Base-by-base conservation (phyloP, 2,329 filamentous ascomycete genomes). In the Scedosporium apiospermum region DNA sequence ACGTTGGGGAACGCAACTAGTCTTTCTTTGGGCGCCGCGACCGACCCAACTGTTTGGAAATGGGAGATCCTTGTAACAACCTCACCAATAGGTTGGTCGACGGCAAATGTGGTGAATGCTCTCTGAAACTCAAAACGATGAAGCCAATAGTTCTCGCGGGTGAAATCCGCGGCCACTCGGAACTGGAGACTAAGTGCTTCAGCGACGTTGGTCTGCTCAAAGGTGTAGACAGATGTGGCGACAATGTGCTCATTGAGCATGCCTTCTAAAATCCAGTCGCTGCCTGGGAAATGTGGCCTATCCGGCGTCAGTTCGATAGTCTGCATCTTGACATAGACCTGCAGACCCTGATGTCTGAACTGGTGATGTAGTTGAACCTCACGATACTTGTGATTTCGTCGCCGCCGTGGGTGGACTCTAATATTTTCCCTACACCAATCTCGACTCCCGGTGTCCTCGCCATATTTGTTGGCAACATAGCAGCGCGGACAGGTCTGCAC, bases 161-260 rank as follows among this genome's bases (percentile, higher is more conserved):
- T 26, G 21, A 53, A 53, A 12, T 62, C 49, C 2, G 61, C 34
- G 4, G 57, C 42, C 4, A 58, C 46, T 6, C 53, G 53, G 21
- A 62, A 62, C 3, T 34, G 46, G 12, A 62, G 7, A 18, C 34
- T 1, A 5, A 16, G 53, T 42, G 51, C 51, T 3, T 42, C 53
- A 12, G 34, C 44, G 9, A 64, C n/a, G 46, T 64, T 64, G 27
- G 58, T 55, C n/a, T 34, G 27, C 5, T 21, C 27, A 16, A 64
- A 62, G 42, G 34, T 41, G n/a, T 38, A 44, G n/a, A 63, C 34
- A 5, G 62, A 61, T 10, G 58, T 61, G 26, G 62, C 58, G 26
- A 61, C 59, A 14, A 63, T 57, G 18, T 42, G 62, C 53, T 63
- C 62, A 18, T 61, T 61, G 1, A 51, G 62, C 38, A 61, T 14